Evolutionary conservation across 192 early-diverging fungal species (phyloP), one percentile per base, ranked within the genome.

Genomic region (Linnemannia exigua): DNA sequence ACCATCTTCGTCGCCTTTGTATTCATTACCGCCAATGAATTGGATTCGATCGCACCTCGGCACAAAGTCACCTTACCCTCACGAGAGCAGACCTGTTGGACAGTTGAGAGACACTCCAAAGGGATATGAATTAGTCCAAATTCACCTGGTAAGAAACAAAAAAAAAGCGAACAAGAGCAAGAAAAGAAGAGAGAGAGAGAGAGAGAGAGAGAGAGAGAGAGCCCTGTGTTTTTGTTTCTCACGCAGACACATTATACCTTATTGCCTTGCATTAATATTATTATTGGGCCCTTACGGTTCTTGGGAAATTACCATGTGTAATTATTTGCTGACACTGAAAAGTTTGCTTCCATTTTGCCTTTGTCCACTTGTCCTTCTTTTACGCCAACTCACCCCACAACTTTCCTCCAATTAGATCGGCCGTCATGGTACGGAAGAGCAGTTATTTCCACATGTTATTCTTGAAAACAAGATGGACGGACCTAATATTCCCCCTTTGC

Each of bases 1-100:
- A n/a, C n/a, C n/a, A n/a, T 46, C 68, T n/a, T 46, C 70, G 9
- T 72, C 37, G 47, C 46, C 70, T n/a, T 50, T 72, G 70, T 16
- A 25, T 41, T 31, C 38, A 5, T 38, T 63, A 2, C 44, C 41
- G 3, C 61, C 73, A 0, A 19, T 52, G 25, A 38, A 25, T 5
- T 85, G 82, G 82, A 50, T 85, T 51, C 82, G 73, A 31, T 25
- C 36, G 9, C 77, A 85, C 48, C 69, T 86, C 22, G 73, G 78
- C 1, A 76, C 84, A 67, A 86, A 86, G 58, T 76, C 78, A 6
- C 84, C 84, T 1, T 86, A 86, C 47, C 84, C 84, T n/a, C 84
- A 86, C 47, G 74, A 86, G 38, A 66, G 69, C 47, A 76, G 63
- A 31, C 74, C 54, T 5, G 41, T 74, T 20, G 70, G 75, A 17